Base-by-base conservation (phyloP, 2,329 filamentous ascomycete genomes). In the Rutstroemia sp. region DNA sequence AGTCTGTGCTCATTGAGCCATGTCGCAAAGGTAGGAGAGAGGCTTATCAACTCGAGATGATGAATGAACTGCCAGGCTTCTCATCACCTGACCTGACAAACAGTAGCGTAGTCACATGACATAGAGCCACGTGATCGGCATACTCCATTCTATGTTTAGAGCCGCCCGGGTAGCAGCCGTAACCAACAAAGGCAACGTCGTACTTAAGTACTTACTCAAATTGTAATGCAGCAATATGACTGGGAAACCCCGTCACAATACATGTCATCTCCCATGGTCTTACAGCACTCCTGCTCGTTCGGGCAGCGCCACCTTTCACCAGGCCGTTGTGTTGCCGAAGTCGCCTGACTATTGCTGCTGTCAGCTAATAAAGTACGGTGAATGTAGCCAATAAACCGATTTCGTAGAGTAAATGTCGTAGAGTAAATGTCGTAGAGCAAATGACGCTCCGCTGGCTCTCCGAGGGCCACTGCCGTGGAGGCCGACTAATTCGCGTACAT, bases 251-350 rank as follows among this genome's bases (percentile, higher is more conserved):
- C 6, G 88, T 88, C 1, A 97, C 87, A 5, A 96, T 77, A 42
- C 83, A 85, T 2, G 89, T 81, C 87, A 96, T 95, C 68, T 95
- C 88, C 91, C 94, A 97, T 0, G 94, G 94, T 44, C 90, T 80
- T 59, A 92, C 73, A 4, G 73, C 83, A 48, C 75, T 72, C 52
- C 81, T 79, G 10, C 86, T 81, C 0, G 94, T 99, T 48, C 85
- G 80, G 30, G 77, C 82, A 30, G 94, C 94, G 38, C 94, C 94
- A 52, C 94, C 94, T 67, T 83, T 87, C 34, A 79, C 79, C 50
- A 84, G 75, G 52, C 94, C 94, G 79, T 99, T 99, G 73, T 99
- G 94, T 71, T 97, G 94, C 60, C 83, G 85, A 23, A 97, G 78
- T 14, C 94, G 87, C 58, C 92, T 81, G 1, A 85, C 83, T 44